These are phyloP conservation scores for Cladosporium sp. DNA, from an alignment of 2,329 filamentous ascomycete genomes.

Conservation along the genomic window DNA sequence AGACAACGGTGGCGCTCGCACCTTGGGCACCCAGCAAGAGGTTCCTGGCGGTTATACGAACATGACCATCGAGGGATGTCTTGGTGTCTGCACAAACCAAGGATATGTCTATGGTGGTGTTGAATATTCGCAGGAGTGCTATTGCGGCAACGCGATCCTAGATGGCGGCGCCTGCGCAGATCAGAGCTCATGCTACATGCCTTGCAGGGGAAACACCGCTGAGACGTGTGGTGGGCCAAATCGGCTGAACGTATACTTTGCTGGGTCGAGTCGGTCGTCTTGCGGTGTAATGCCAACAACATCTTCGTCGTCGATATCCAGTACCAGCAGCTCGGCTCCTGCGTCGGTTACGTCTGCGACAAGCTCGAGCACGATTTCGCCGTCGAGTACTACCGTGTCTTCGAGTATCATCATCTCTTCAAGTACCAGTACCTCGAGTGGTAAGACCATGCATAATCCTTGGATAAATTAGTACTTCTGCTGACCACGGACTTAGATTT, in stretches of 20 bases:
- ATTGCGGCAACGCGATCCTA: slow-evolving; percentile 10
- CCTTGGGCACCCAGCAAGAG: slow-evolving; percentile 23
- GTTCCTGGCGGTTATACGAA: slow-evolving; percentile 24
- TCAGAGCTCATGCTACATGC: slow-evolving; percentile 15
- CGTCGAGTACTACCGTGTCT: background rate
- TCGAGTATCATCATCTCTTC: background rate
- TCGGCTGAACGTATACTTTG: slow-evolving; percentile 21
- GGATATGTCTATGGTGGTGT: slow-evolving; percentile 7
- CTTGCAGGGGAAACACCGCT: slow-evolving; percentile 15
- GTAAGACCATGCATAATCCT: background rate
- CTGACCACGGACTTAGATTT: background rate
- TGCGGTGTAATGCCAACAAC: background rate
- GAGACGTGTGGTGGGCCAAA: slow-evolving; percentile 12
- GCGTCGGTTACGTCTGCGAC: background rate
- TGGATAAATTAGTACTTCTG: background rate
- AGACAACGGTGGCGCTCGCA: slow-evolving; percentile 26
- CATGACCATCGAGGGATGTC: slow-evolving; percentile 18
- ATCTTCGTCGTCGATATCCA: background rate
- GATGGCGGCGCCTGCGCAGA: slow-evolving; percentile 6
- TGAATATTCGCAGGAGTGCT: slow-evolving; percentile 17
- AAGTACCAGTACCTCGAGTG: background rate
- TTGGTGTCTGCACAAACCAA: background rate
- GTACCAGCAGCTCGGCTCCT: background rate
- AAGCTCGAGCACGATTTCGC: slow-evolving; percentile 23
- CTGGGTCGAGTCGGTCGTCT: slow-evolving; percentile 16